Conservation (phyloP, 2,329 filamentous ascomycete species). For the Teratosphaeriaceae sp. region DNA sequence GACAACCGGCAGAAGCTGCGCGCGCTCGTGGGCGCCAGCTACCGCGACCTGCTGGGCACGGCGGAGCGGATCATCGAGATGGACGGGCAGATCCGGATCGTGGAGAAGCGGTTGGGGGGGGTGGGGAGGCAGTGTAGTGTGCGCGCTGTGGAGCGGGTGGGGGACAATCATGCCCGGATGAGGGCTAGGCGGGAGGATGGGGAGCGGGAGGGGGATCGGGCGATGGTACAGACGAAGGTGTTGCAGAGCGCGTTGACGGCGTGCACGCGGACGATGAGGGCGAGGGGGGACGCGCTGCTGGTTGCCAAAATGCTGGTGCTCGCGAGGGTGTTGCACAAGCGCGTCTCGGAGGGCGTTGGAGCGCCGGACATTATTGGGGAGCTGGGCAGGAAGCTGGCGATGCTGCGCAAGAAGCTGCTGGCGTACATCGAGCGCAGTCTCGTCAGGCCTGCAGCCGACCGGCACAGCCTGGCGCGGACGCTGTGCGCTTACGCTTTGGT, state of each 20-base stretch:
- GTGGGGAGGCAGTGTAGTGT: slow-evolving; percentile 76
- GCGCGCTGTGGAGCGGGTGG: slow-evolving; percentile 60
- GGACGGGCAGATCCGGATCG: slow-evolving; percentile 67
- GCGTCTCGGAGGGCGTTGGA: slow-evolving; percentile 50
- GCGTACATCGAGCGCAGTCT: slow-evolving; percentile 54
- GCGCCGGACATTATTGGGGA: slow-evolving; percentile 51
- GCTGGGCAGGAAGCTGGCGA: slow-evolving; percentile 57
- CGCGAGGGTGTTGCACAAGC: slow-evolving; percentile 67
- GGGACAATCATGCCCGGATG: slow-evolving; percentile 32
- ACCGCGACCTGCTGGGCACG: slow-evolving; percentile 84
- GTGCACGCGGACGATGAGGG: slow-evolving; percentile 48
- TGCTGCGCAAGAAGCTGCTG: slow-evolving; percentile 58
- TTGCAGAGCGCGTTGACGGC: slow-evolving; percentile 50
- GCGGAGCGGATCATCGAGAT: slow-evolving; percentile 92
- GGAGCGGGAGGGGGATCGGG: slow-evolving; percentile 6
- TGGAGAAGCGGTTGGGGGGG: slow-evolving; percentile 63
- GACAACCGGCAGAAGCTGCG: slow-evolving; percentile 61
- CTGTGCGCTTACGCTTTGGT: slow-evolving; percentile 77
- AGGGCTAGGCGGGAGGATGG: neutral
- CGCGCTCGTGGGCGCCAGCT: slow-evolving; percentile 61
- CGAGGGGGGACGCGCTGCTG: slow-evolving; percentile 45
- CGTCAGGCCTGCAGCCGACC: slow-evolving; percentile 31
- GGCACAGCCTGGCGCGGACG: slow-evolving; percentile 56
- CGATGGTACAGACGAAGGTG: slow-evolving; percentile 32
- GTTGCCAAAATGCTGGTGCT: slow-evolving; percentile 64